Conservation (phyloP, 768 basidiomycete genomes). For the Tephrocybe sp. region DNA sequence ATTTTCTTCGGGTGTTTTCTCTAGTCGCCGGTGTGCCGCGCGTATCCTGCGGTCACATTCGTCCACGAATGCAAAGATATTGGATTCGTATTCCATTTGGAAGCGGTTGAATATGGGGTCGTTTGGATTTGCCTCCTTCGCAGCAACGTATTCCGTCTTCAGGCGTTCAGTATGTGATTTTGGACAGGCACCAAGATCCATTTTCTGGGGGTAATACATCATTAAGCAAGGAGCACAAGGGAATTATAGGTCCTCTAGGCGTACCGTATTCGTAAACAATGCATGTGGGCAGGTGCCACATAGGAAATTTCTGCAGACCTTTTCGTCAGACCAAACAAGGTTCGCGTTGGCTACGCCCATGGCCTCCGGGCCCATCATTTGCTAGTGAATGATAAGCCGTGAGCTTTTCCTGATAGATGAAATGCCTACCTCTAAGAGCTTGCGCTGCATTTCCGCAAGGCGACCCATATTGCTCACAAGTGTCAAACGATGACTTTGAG, state of each 20-base stretch:
- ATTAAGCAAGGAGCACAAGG: constrained; percentile 1
- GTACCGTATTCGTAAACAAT: constrained; percentile 95
- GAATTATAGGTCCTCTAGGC: constrained; percentile 26
- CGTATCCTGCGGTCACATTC: constrained; percentile 97
- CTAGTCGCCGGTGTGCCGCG: constrained; percentile 89
- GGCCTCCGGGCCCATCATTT: constrained; percentile 99
- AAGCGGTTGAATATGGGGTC: constrained; percentile 85
- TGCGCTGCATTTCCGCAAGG: constrained; percentile 96
- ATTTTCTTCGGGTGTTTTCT: constrained; percentile 99
- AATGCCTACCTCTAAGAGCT: constrained; percentile 61
- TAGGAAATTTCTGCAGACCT: constrained; percentile 97
- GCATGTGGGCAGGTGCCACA: constrained; percentile 99
- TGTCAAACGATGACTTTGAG: not conserved
- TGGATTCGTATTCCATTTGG: constrained; percentile 94
- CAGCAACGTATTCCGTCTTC: constrained; percentile 85
- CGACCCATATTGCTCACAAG: constrained; percentile 69
- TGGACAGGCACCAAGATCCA: constrained; percentile 98
- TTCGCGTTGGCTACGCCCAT: constrained; percentile 96
- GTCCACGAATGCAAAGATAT: constrained; percentile 95
- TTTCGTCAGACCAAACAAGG: constrained; percentile 92
- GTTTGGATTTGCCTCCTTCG: constrained; percentile 70
- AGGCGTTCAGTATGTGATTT: constrained; percentile 95
- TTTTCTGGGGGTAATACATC: too few relatives aligned
- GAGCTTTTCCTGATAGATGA: constrained; percentile 36
- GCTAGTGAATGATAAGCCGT: constrained; percentile 54